Conservation (phyloP, 2,329 filamentous ascomycete genomes). For the Trichoderma lentiforme region DNA sequence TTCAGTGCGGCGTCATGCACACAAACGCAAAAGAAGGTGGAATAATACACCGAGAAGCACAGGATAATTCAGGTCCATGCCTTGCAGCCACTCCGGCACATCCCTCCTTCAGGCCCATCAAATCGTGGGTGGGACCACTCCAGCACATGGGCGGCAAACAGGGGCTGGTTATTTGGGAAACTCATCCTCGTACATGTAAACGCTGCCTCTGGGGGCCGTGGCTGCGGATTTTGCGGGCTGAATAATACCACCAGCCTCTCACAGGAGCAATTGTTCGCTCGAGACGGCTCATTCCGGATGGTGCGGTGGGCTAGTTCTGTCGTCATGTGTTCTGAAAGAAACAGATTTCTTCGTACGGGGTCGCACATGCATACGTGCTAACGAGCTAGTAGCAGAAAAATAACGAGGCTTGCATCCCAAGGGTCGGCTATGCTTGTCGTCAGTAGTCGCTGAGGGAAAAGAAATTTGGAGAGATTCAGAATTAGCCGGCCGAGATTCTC, state of each 20-base stretch:
- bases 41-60: not conserved
- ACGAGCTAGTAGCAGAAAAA: not conserved
- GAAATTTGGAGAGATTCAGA: not conserved
- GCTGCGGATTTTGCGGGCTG: constrained; percentile 7
- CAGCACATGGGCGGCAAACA: constrained; percentile 14
- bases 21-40: not conserved
- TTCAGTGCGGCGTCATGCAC: not conserved
- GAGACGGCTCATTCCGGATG: constrained; percentile 5
- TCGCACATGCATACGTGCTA: not conserved
- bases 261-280: not conserved
- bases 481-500: constrained; percentile 13
- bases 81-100: constrained; percentile 1
- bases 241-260: constrained; percentile 2
- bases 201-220: not conserved
- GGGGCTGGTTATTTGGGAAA: constrained; percentile 3
- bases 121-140: not conserved
- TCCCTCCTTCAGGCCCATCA: not conserved
- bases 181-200: not conserved
- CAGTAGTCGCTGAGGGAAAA: not conserved
- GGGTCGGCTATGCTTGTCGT: not conserved
- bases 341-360: not conserved
- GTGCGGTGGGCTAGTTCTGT: not conserved
- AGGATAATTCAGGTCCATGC: not conserved
- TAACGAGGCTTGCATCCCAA: not conserved
- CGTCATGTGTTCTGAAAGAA: constrained; percentile 14